Evolutionary conservation across 2,329 filamentous ascomycete species (phyloP), one percentile per base, ranked within the genome.

Genomic region (Peltaster fructicola): DNA sequence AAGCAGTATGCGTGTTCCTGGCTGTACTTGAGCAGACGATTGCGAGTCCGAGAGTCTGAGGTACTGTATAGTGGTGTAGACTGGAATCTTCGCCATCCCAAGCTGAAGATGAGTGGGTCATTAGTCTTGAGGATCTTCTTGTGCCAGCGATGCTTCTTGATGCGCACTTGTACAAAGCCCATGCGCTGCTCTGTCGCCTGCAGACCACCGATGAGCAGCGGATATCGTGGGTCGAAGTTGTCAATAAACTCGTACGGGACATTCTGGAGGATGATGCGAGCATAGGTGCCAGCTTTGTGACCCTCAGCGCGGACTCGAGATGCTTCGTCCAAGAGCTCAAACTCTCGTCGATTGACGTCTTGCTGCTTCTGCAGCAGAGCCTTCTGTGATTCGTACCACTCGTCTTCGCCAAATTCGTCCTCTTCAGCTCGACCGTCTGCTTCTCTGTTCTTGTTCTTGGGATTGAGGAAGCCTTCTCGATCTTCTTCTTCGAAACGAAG

Each of bases 1-100:
- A 91, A 91, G 57, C 90, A 98, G 56, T 95, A 88, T 82, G 93
- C 95, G 48, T 98, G 88, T 59, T 98, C 90, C 0, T 88, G 90
- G 0, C 85, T 93, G 53, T 98, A 98, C 53, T 98, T 98, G 33
- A 98, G 67, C 85, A 98, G 93, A 29, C 88, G 73, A 54, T 95
- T 93, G 35, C 88, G 68, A 14, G 80, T 90, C 39, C 88, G 71
- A 33, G 79, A 91, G 52, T 95, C 88, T 13, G 80, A 88, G 29
- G 88, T 92, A 55, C 77, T 88, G 66, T 93, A 98, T 31, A 93
- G 72, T 10, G 85, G 85, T 38, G 88, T 61, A 5, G 77, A 74
- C 54, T 95, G 88, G 61, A 98, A 98, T 32, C 88, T 68, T 24
- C 88, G 68, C 88, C 88, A 98, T 20, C 88, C 88, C 20, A 98